phyloP scores from a whole-genome alignment of 176 grass and related monocot species.

The Miscanthus lutarioriparius region DNA sequence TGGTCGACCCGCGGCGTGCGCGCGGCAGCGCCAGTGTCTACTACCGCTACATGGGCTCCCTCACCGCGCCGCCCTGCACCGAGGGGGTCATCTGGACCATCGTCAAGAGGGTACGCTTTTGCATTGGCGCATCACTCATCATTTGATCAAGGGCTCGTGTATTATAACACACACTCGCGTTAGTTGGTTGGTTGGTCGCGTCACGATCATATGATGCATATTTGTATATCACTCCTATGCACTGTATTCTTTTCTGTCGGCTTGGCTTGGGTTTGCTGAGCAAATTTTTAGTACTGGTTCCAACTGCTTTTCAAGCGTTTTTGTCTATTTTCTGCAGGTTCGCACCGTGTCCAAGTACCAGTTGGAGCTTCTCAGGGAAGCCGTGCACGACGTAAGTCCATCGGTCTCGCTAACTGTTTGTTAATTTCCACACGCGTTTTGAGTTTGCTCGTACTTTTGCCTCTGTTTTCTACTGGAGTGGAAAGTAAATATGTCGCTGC shows the following conservation, averaged over 20 bases:
- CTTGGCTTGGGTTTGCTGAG: not conserved
- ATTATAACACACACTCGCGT: too few species aligned
- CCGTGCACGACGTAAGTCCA: conserved; percentile 67
- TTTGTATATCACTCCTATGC: too few species aligned
- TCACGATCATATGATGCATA: too few species aligned
- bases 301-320: not conserved
- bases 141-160: not conserved
- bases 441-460: not conserved
- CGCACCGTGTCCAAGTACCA: conserved; percentile 54
- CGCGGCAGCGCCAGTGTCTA: conserved; percentile 45
- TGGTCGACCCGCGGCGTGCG: conserved; percentile 34
- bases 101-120: conserved; percentile 37
- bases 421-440: not conserved
- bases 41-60: conserved; percentile 79
- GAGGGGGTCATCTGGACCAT: conserved; percentile 86
- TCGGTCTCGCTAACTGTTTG: not conserved
- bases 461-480: not conserved
- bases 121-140: not conserved
- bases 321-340: conserved; percentile 40
- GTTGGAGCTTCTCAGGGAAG: conserved; percentile 58
- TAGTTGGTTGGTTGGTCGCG: too few species aligned
- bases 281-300: not conserved
- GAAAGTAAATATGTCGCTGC: not conserved
- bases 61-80: conserved; percentile 69
- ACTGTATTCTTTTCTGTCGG: too few species aligned